Conservation (phyloP, 192 early-diverging fungal species). For the Fimicolochytrium jonesii region DNA sequence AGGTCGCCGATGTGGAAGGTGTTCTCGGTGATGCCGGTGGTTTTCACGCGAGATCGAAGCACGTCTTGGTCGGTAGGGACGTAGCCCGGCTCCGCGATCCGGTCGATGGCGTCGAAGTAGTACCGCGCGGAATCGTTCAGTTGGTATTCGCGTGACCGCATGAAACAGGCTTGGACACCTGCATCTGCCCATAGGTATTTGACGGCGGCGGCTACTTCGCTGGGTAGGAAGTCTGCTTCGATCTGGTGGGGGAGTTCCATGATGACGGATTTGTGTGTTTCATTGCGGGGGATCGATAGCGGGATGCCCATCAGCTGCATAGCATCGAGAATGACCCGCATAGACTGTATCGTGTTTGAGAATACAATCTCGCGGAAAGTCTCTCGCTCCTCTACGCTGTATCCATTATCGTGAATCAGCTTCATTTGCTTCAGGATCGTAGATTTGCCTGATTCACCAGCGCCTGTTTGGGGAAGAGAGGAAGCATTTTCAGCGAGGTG, state of each 20-base stretch:
- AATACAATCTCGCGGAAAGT: conserved; percentile 95
- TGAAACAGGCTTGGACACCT: conserved; percentile 81
- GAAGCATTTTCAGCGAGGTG: too few species aligned
- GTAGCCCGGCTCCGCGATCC: conserved; percentile 76
- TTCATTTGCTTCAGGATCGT: conserved; percentile 99
- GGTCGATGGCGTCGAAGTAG: conserved; percentile 88
- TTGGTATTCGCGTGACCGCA: conserved; percentile 85
- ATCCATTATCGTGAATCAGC: conserved; percentile 91
- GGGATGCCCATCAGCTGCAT: conserved; percentile 82
- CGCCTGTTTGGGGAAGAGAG: too few species aligned
- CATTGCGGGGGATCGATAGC: conserved; percentile 64
- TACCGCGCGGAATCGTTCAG: conserved; percentile 88
- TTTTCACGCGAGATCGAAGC: conserved; percentile 92
- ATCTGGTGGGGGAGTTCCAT: conserved; percentile 79
- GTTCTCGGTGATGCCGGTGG: conserved; percentile 94
- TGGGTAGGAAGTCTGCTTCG: conserved; percentile 77
- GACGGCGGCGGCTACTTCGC: conserved; percentile 73
- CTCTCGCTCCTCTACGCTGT: conserved; percentile 80
- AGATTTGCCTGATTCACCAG: conserved; percentile 96
- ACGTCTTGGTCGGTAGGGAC: conserved; percentile 94
- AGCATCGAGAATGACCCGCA: conserved; percentile 91
- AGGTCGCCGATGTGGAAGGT: conserved; percentile 86
- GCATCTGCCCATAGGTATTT: conserved; percentile 78
- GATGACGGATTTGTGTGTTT: conserved; percentile 68
- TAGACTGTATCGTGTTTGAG: conserved; percentile 89